Conservation (phyloP, 208 protist genomes). For the Wallacemonas sp. region DNA sequence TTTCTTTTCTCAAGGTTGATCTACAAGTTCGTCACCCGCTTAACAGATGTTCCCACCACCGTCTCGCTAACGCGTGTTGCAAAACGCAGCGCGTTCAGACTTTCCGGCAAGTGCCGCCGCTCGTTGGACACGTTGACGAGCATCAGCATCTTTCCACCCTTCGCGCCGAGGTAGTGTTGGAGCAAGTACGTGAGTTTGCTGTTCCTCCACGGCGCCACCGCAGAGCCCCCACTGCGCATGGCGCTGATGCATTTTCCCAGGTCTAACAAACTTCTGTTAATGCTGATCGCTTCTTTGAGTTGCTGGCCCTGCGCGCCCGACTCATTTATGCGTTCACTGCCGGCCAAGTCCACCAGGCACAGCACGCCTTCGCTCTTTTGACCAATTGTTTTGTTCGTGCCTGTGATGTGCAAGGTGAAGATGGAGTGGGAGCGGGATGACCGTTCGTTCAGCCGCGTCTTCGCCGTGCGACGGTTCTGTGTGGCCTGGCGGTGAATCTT, state of each 20-base stretch:
- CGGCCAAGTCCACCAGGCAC: slow-evolving; percentile 94
- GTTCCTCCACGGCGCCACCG: slow-evolving; percentile 90
- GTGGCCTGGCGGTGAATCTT: slow-evolving; percentile 60
- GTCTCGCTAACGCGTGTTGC: slow-evolving; percentile 90
- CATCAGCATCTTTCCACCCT: slow-evolving; percentile 93
- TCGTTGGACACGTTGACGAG: slow-evolving; percentile 90
- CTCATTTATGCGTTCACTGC: slow-evolving; percentile 92
- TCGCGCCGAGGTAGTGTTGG: slow-evolving; percentile 86
- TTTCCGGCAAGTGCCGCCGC: slow-evolving; percentile 70
- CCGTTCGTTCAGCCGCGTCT: slow-evolving; percentile 86
- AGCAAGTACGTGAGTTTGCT: slow-evolving; percentile 92
- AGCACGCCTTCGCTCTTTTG: slow-evolving; percentile 79
- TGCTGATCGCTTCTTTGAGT: slow-evolving; percentile 92
- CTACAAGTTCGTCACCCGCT: slow-evolving; percentile 66
- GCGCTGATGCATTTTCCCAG: slow-evolving; percentile 94
- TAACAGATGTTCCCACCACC: slow-evolving; percentile 79
- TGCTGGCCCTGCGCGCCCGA: slow-evolving; percentile 87
- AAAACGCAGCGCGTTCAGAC: slow-evolving; percentile 91
- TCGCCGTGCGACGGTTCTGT: slow-evolving; percentile 69
- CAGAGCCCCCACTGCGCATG: slow-evolving; percentile 43
- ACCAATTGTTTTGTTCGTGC: slow-evolving; percentile 57
- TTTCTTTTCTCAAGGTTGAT: too few species aligned
- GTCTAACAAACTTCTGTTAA: slow-evolving; percentile 90
- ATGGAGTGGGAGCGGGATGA: slow-evolving; percentile 93
- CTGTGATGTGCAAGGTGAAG: slow-evolving; percentile 77